A percentile compares a stretch with the other conserved stretches of the same genome.
Conservation (phyloP, 2,329 filamentous ascomycete genomes). For the Dactylellina haptotyla region DNA sequence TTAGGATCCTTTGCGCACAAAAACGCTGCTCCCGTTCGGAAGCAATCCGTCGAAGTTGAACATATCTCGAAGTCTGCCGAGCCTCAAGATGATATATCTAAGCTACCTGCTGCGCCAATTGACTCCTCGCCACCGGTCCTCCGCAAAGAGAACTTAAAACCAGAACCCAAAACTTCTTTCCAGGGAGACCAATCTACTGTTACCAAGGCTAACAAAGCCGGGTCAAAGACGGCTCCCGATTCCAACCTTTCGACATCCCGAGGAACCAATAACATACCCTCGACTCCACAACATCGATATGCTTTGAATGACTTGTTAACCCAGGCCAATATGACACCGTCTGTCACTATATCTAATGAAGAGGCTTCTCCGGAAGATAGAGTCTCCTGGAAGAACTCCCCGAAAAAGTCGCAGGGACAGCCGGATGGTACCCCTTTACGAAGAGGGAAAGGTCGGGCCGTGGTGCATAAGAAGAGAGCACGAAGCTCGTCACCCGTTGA, state of each 20-base stretch:
- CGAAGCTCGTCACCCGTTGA: slow-evolving; percentile 78
- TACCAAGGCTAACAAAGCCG: slow-evolving; percentile 11
- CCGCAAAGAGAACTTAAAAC: slow-evolving; percentile 19
- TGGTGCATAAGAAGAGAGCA: slow-evolving; percentile 69
- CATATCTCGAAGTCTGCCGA: slow-evolving; percentile 6
- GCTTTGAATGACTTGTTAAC: slow-evolving; percentile 41
- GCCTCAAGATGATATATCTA: not conserved
- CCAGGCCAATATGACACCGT: slow-evolving; percentile 46
- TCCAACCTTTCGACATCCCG: not conserved
- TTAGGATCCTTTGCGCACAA: slow-evolving; percentile 33
- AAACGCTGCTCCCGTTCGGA: slow-evolving; percentile 6
- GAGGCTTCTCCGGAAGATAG: slow-evolving; percentile 69
- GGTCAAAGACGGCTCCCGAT: not conserved
- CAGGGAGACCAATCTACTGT: slow-evolving; percentile 2
- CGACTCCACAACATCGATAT: slow-evolving; percentile 47
- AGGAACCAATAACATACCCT: slow-evolving; percentile 35
- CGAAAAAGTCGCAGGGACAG: slow-evolving; percentile 36
- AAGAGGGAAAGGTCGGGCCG: slow-evolving; percentile 62
- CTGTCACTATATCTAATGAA: slow-evolving; percentile 27
- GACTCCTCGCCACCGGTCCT: slow-evolving; percentile 28
- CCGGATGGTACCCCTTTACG: slow-evolving; percentile 63
- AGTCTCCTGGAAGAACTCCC: slow-evolving; percentile 68
- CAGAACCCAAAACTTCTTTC: not conserved
- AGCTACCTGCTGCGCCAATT: slow-evolving; percentile 13
- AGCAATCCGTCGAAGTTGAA: not conserved